phyloP scores from a whole-genome alignment of 805 yeast genomes.

The Pichia insulana region DNA sequence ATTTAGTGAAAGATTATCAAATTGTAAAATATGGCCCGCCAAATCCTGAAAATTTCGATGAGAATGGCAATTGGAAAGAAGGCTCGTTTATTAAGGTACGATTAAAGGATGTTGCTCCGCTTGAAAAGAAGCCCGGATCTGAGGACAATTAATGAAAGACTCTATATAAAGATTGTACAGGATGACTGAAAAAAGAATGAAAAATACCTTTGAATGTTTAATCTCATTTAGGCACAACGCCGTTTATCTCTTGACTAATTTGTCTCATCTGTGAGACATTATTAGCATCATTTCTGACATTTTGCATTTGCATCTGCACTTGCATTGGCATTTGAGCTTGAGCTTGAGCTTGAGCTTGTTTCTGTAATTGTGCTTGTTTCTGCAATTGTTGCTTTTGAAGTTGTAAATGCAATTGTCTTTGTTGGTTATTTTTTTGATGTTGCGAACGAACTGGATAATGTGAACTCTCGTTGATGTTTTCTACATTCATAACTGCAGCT shows the following conservation, averaged over 20 bases:
- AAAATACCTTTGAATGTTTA: no score
- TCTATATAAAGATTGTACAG: not conserved
- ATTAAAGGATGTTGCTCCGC: conserved; percentile 30
- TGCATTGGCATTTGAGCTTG: conserved; percentile 7
- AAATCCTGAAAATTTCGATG: conserved; percentile 29
- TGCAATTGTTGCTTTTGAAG: conserved; percentile 14
- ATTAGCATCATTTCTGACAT: not conserved
- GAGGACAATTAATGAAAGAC: conserved; percentile 17
- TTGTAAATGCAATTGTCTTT: conserved; percentile 9
- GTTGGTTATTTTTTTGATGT: conserved; percentile 23
- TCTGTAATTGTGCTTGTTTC: conserved; percentile 7
- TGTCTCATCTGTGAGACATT: no score
- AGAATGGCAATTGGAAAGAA: conserved; percentile 31
- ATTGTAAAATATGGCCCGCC: conserved; percentile 34
- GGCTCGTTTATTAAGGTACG: conserved; percentile 28
- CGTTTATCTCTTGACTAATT: no score
- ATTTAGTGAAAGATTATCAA: conserved; percentile 27
- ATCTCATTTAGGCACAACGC: conserved; percentile 1
- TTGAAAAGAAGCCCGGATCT: conserved; percentile 28
- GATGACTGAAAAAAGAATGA: conserved; percentile 8
- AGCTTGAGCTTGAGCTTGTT: conserved; percentile 4
- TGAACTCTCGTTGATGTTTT: conserved; percentile 53
- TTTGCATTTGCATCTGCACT: conserved; percentile 5
- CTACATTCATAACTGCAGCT: conserved; percentile 67
- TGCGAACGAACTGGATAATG: conserved; percentile 45